Evolutionary conservation across 169 alveolate genomes (phyloP).

Genomic region (Plasmodium fragile): DNA sequence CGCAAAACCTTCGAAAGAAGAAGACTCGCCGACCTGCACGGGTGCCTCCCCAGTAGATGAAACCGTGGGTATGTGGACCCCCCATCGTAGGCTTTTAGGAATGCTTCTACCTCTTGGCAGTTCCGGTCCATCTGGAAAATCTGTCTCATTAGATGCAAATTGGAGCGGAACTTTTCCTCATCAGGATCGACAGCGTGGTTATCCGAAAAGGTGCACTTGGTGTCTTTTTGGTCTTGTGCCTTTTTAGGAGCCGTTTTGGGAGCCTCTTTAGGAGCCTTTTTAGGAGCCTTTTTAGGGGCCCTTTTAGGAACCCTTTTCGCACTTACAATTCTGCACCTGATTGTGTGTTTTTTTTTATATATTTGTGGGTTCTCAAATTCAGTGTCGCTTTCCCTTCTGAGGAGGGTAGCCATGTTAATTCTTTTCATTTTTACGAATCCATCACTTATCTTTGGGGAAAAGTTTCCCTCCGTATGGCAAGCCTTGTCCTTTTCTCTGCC

Average conservation of each 20-base stretch:
- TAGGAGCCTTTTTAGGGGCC: neutral
- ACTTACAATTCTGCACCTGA: conserved; percentile 18
- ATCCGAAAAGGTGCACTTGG: neutral
- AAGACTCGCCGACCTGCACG: neutral
- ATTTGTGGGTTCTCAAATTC: neutral
- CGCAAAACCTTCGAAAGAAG: conserved; percentile 5
- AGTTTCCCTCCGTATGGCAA: neutral
- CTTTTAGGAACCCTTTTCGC: neutral
- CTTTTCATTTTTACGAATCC: conserved; percentile 4
- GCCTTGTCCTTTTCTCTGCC: neutral
- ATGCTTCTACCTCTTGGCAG: conserved; percentile 18
- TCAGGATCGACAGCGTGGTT: neutral
- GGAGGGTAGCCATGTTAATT: neutral
- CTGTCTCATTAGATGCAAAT: conserved; percentile 10
- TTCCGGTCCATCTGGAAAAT: conserved; percentile 27
- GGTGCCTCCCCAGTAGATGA: neutral
- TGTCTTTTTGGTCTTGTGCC: neutral
- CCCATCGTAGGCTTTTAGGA: conserved; percentile 20
- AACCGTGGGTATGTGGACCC: neutral
- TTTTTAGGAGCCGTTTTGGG: neutral
- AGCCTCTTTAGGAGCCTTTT: neutral
- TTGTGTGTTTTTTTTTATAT: neutral
- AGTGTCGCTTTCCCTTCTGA: neutral
- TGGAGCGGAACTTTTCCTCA: neutral
- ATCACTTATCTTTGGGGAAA: neutral